These are phyloP conservation scores for Russula compacta DNA, from an alignment of 768 basidiomycete species.

Conservation along the genomic window DNA sequence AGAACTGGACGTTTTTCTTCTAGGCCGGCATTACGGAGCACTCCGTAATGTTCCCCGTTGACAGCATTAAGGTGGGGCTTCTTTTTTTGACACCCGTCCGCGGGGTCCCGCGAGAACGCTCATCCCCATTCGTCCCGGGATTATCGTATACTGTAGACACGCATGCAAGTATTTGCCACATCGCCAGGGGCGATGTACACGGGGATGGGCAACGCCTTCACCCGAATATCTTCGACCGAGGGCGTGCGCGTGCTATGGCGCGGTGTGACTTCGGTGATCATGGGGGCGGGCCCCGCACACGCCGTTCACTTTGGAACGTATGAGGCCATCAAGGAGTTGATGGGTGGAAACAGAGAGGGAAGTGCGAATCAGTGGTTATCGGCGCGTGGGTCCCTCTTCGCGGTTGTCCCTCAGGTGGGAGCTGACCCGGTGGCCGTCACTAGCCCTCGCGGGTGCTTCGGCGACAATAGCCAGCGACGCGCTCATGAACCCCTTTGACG, in stretches of 20 bases:
- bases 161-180: constrained; percentile 95
- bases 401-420: not conserved
- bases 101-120: not conserved
- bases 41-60: constrained; percentile 96
- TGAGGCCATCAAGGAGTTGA: constrained; percentile 88
- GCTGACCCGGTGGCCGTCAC: not conserved
- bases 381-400: constrained; percentile 57
- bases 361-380: constrained; percentile 75
- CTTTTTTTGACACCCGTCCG: not conserved
- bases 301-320: constrained; percentile 96
- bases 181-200: constrained; percentile 82
- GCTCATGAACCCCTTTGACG: constrained; percentile 99
- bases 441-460: constrained; percentile 86
- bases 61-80: constrained; percentile 82
- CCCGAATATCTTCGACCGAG: constrained; percentile 89
- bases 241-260: constrained; percentile 89
- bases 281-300: constrained; percentile 97
- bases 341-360: constrained; percentile 68
- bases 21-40: constrained; percentile 99
- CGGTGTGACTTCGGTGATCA: constrained; percentile 89
- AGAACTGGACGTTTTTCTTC: constrained; percentile 1
- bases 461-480: constrained; percentile 96
- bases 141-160: constrained; percentile 51
- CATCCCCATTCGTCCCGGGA: not conserved
- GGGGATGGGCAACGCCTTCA: constrained; percentile 83